Evolutionary conservation across 1,284 basidiomycete species (phyloP), one percentile per base, ranked within the genome.

Genomic region (Boletellus deceptivus): DNA sequence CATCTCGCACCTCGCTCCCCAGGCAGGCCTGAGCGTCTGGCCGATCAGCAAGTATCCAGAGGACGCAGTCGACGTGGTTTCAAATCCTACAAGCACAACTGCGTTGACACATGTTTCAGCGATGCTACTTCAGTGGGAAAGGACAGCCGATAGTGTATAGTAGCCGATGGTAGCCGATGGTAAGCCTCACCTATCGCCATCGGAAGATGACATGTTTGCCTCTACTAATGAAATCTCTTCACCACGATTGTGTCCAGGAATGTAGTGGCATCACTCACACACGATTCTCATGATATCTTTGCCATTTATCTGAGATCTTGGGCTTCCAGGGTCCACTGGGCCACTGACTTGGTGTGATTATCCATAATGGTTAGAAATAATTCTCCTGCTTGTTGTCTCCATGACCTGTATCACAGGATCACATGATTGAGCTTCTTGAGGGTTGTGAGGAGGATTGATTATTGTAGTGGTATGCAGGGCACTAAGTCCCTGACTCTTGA

Each of bases 221-320:
- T 42, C 60, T 50, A 72, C 69, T 71, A 38, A 16, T 14, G 24
- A 1, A 48, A 29, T 16, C 17, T 55, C 27, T 34, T 50, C 24
- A 52, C 10, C 29, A 46, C 6, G 16, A 22, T 20, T 4, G 47
- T 18, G 36, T 42, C 47, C 18, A n/a, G 20, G 20, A 20, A 34
- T 25, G 29, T 1, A 3, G 43, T 3, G 25, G 44, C 7, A 17
- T 9, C 22, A 69, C 77, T 63, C 49, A 80, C 79, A 55, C 55
- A 81, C 65, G 45, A 77, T 67, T 50, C 72, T 77, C 53, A 79
- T 77, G 29, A 81, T 73, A 60, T 81, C 78, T 58, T 73, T 76
- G 1, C 68, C 68, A 37, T 59, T 55, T 43, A 51, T 62, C 25
- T 40, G 49, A 40, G 59, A 49, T 16, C 33, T 31, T 36, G 55